Evolutionary conservation across 805 yeast genomes (phyloP), one percentile per base, ranked within the genome.

Genomic region (Monosporozyma servazzii): DNA sequence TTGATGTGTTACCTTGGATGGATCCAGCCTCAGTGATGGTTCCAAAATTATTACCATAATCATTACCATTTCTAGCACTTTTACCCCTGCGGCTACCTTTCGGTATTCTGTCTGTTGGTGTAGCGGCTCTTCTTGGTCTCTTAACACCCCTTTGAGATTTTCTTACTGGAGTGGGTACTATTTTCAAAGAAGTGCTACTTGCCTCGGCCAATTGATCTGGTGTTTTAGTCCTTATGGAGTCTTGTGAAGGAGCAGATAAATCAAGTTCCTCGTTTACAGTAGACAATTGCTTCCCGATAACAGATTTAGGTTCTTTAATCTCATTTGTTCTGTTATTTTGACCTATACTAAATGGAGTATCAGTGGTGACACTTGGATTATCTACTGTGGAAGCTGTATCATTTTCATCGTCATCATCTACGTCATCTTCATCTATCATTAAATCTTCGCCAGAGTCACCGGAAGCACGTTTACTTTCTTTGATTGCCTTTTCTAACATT

Each of bases 401-500:
- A 11, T 33, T 18, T 17, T 53, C 53, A 17, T 52, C 27, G n/a
- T 20, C 41, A 36, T 25, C 52, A 15, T 33, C 51, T 43, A 33
- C 51, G 36, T 39, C 46, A 23, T 25, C 29, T 15, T 33, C 37
- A 27, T 43, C 36, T 11, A 21, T 20, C 17, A 20, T 39, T 20
- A 39, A 18, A 21, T 53, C 53, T 10, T 44, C 56, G 17, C 50
- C 59, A n/a, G 54, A 57, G 31, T 61, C 61, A 45, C 41, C 39
- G 1, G 71, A 71, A 27, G 70, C 69, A 39, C 67, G 66, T 54
- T 67, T 66, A 49, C 75, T 70, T 53, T 71, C 76, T 44, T 67
- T 67, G 48, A 73, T 61, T 0, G 70, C 76, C 51, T 72, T 64
- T 51, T 73, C 71, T 13, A 73, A 56, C 67, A 72, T 64, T 27